phyloP scores from a whole-genome alignment of 371 early-diverging fungal genomes.

The Gilbertella persicaria region DNA sequence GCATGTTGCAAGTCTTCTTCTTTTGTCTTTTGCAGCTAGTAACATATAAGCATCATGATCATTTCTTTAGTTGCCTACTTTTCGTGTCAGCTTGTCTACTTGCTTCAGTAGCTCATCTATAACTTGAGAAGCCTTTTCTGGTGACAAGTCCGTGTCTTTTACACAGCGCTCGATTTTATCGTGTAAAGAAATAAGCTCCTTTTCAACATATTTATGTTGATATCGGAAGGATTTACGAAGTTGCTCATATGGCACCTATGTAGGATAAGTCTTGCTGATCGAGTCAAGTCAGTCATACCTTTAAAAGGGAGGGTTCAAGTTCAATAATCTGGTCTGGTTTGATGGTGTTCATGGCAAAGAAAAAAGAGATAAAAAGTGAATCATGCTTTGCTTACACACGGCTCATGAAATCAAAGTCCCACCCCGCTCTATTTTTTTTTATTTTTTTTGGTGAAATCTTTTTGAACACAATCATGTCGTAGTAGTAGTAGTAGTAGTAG shows the following conservation, averaged over 20 bases:
- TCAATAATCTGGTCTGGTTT: conserved; percentile 78
- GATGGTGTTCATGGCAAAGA: conserved; percentile 64
- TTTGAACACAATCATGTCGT: too few species aligned
- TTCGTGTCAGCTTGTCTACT: conserved; percentile 72
- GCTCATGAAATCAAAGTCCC: background rate
- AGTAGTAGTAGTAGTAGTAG: too few species aligned
- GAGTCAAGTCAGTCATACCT: too few species aligned
- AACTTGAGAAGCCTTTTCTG: conserved; percentile 51
- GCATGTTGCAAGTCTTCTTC: conserved; percentile 72
- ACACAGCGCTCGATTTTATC: conserved; percentile 47
- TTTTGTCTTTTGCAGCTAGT: conserved; percentile 78
- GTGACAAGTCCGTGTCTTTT: conserved; percentile 30
- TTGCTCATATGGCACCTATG: conserved; percentile 90
- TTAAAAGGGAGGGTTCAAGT: conserved; percentile 87
- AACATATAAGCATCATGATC: background rate
- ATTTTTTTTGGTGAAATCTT: too few species aligned
- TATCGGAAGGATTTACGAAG: conserved; percentile 77
- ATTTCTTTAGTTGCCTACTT: conserved; percentile 43
- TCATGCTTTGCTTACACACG: background rate
- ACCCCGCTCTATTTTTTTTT: too few species aligned
- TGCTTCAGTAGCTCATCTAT: conserved; percentile 68
- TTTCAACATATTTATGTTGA: conserved; percentile 82
- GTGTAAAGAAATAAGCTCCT: conserved; percentile 62
- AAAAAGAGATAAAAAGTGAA: background rate
- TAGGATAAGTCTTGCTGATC: background rate